Base-by-base conservation (phyloP, 208 protist species). In the Phytomonas sp. region DNA sequence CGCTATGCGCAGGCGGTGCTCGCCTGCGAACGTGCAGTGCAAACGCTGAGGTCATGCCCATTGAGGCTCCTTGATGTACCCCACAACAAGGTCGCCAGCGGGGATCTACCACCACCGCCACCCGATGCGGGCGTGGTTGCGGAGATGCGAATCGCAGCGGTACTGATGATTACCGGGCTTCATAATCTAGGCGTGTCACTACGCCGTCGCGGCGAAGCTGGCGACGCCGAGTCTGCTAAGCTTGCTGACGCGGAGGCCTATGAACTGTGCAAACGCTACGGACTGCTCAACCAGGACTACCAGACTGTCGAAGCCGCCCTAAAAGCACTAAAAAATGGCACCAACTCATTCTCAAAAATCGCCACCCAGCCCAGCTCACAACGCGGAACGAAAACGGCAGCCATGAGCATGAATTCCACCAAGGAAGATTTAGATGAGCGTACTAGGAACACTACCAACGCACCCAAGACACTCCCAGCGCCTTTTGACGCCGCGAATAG, bases 141-240 rank as follows among this genome's bases (percentile, higher is more conserved):
- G 9, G 66, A 74, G 59, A 46, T 40, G 0, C 73, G 77, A 33
- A 64, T 72, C 13, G 85, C 85, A 32, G 87, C 83, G 72, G 92
- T 96, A 84, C 78, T 96, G 51, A 85, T 80, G 8, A 84, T 96
- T 7, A 89, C 80, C 4, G 36, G 72, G 86, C 60, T 40, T 40
- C 93, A 96, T 76, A 96, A 93, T 76, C 73, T 96, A 28, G 91
- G 87, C 4, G 89, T 92, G 23, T 92, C 91, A 5, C 80, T 92
- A 23, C 87, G 94, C 77, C 79, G 78, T 6, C 77, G 84, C 28
- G 81, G 71, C 36, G 64, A 76, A 28, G 33, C 34, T 15, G 53
- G 65, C 30, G 80, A 87, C 76, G 60, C 13, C 0, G 74, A 69
- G 3, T 82, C 74, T 20, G 83, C 88, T 9, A 72, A 80, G 69